These are phyloP conservation scores for Calonectria pseudoreteaudii DNA, from an alignment of 2,329 filamentous ascomycete species.

Conservation along the genomic window DNA sequence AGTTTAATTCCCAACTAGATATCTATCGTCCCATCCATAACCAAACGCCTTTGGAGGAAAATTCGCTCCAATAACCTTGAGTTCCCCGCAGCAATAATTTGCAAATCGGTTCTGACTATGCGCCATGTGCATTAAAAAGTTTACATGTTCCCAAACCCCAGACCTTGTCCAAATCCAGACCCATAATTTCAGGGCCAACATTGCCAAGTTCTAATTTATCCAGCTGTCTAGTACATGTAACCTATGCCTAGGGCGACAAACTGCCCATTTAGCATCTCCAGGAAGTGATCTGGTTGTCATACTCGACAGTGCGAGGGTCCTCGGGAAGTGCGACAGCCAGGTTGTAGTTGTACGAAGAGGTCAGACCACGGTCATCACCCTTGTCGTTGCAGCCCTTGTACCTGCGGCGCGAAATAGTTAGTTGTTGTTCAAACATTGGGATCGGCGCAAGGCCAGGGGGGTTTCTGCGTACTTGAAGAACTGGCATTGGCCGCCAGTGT, in stretches of 20 bases:
- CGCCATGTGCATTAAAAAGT: neutral
- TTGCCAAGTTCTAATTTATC: neutral
- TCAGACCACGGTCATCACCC: neutral
- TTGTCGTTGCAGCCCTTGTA: conserved; percentile 2
- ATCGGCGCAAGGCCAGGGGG: neutral
- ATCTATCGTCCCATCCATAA: neutral
- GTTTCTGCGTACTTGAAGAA: neutral
- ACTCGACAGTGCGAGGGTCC: neutral
- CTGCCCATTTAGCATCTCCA: neutral
- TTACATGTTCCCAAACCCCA: neutral
- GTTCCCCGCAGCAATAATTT: neutral
- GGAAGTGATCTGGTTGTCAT: neutral
- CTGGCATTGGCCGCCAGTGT: neutral
- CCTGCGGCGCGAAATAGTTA: neutral
- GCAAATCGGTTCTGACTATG: neutral
- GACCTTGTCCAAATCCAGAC: neutral
- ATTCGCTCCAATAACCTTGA: neutral
- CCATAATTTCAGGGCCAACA: too few relatives aligned
- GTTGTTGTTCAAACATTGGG: neutral
- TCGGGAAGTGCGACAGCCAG: neutral
- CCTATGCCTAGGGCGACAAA: neutral
- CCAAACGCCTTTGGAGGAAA: neutral
- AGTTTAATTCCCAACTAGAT: neutral
- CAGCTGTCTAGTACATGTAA: neutral
- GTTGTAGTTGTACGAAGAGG: conserved; percentile 6